These are phyloP conservation scores for Clarireedia sp. DNA, from an alignment of 2,329 filamentous ascomycete species.

Conservation along the genomic window DNA sequence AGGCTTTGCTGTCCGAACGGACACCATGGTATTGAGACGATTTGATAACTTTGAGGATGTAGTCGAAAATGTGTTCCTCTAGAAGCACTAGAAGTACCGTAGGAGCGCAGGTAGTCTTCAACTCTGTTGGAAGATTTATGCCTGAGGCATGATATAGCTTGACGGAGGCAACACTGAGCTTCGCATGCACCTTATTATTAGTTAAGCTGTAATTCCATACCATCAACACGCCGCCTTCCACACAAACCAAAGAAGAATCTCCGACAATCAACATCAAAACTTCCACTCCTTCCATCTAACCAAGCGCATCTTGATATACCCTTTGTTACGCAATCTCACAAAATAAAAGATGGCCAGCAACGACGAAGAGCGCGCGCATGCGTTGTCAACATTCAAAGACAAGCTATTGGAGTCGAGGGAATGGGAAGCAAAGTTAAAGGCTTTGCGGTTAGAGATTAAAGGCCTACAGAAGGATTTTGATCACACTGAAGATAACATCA, in stretches of 20 bases:
- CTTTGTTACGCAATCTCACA: background rate
- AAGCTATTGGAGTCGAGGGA: slow-evolving; percentile 91
- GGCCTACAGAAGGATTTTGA: slow-evolving; percentile 91
- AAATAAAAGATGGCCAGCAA: slow-evolving; percentile 5
- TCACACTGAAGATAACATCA: slow-evolving; percentile 98
- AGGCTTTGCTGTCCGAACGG: no score
- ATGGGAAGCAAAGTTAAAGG: slow-evolving; percentile 97
- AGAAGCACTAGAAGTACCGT: no score
- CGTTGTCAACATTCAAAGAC: slow-evolving; percentile 68
- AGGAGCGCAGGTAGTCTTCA: background rate
- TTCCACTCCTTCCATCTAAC: background rate
- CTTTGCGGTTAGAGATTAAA: slow-evolving; percentile 90
- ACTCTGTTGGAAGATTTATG: no score
- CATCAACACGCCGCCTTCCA: slow-evolving; percentile 9
- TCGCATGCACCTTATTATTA: slow-evolving; percentile 7
- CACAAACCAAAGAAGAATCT: background rate
- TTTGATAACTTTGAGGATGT: no score
- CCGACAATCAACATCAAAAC: background rate
- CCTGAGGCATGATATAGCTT: background rate
- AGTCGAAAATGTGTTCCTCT: no score
- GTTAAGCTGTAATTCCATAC: background rate
- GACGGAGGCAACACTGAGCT: slow-evolving; percentile 9
- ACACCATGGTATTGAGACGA: no score
- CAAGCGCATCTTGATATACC: background rate
- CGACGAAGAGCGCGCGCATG: slow-evolving; percentile 53